Percentiles rank a stretch among this genome's conserved stretches.
These are phyloP conservation scores for Colletotrichum sp. DNA, from an alignment of 2,329 filamentous ascomycete species.

Conservation along the genomic window DNA sequence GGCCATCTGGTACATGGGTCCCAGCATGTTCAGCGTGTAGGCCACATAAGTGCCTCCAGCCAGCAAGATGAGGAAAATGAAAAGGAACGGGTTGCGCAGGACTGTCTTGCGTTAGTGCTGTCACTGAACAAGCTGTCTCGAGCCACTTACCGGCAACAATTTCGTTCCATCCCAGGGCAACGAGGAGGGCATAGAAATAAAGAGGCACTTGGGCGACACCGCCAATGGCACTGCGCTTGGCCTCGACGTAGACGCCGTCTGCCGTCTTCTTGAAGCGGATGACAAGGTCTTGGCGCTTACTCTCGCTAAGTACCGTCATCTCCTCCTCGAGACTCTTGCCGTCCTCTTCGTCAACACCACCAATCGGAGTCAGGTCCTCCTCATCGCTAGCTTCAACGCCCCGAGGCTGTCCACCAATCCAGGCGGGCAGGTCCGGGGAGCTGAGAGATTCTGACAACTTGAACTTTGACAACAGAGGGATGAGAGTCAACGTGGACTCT, in stretches of 20 bases:
- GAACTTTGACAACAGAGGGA: constrained; percentile 88
- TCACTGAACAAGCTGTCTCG: background rate
- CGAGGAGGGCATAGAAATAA: constrained; percentile 89
- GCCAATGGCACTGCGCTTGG: constrained; percentile 94
- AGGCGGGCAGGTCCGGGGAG: constrained; percentile 81
- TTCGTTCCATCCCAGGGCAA: constrained; percentile 98
- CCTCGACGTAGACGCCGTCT: constrained; percentile 96
- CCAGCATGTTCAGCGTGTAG: constrained; percentile 92
- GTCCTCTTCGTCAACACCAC: constrained; percentile 92
- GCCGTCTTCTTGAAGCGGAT: constrained; percentile 98
- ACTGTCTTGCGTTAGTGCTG: constrained; percentile 58
- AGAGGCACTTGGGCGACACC: constrained; percentile 92
- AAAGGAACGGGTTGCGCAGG: constrained; percentile 90
- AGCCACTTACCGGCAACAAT: constrained; percentile 82
- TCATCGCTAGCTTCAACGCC: constrained; percentile 83
- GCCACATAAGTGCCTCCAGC: constrained; percentile 83
- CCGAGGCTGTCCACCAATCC: constrained; percentile 79
- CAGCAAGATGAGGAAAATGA: constrained; percentile 82
- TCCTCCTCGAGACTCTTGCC: constrained; percentile 95
- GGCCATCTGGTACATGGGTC: constrained; percentile 93
- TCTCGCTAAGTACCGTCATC: constrained; percentile 90
- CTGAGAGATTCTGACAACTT: constrained; percentile 74
- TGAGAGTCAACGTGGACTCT: constrained; percentile 88
- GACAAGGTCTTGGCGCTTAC: constrained; percentile 88
- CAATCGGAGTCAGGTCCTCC: constrained; percentile 86